Evolutionary conservation across 257 asterid species (phyloP).

Genomic region (Ilex asprella): DNA sequence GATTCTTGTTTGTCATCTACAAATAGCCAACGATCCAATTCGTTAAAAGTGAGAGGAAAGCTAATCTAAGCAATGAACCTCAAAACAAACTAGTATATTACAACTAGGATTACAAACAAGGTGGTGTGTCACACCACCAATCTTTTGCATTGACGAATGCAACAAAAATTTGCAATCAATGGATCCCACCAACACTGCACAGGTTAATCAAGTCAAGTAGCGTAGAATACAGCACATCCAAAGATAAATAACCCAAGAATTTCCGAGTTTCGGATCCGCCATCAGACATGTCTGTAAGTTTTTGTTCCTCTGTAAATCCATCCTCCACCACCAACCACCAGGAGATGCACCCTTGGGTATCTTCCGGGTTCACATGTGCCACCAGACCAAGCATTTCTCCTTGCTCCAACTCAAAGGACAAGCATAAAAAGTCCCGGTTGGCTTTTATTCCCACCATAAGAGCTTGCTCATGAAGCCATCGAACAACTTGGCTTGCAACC

Average conservation of each 20-base stretch:
- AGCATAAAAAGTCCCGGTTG: slow-evolving; percentile 63
- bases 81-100: no score
- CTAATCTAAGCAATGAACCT: no score
- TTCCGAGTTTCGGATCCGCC: slow-evolving; percentile 59
- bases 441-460: slow-evolving; percentile 70
- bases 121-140: no score
- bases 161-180: slow-evolving; percentile 7
- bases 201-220: slow-evolving; percentile 67
- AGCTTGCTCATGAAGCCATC: slow-evolving; percentile 92
- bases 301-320: slow-evolving; percentile 49
- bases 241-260: slow-evolving; percentile 68
- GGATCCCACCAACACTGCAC: slow-evolving; percentile 38
- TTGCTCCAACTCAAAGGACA: slow-evolving; percentile 81
- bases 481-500: slow-evolving; percentile 86
- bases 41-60: no score
- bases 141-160: no score
- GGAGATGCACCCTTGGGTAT: slow-evolving; percentile 76
- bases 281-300: slow-evolving; percentile 33
- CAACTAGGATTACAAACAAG: no score
- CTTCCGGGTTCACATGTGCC: slow-evolving; percentile 84
- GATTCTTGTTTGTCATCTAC: no score
- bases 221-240: slow-evolving; percentile 60
- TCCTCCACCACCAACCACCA: slow-evolving; percentile 84
- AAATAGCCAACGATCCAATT: no score
- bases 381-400: slow-evolving; percentile 66